phyloP scores from a whole-genome alignment of 352 stramenopile species.

The Thalassiosira gravida region DNA sequence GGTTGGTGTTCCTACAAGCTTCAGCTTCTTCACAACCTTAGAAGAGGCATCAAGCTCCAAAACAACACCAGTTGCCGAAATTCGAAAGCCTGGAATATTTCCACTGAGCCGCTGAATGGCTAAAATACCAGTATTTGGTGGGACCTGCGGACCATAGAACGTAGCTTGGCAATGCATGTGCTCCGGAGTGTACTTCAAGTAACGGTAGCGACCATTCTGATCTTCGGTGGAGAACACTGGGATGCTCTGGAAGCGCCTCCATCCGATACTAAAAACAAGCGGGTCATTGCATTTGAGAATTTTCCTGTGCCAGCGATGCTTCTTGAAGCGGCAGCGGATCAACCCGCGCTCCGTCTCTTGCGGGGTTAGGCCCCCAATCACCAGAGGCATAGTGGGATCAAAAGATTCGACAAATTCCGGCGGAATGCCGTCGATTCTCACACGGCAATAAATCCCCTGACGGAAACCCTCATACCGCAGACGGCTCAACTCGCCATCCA shows the following conservation, averaged over 20 bases:
- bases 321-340: conserved; percentile 96
- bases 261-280: conserved; percentile 97
- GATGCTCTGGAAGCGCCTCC: conserved; percentile 97
- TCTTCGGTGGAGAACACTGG: conserved; percentile 98
- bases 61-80: conserved; percentile 95
- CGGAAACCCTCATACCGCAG: conserved; percentile 93
- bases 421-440: conserved; percentile 93
- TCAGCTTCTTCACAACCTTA: conserved; percentile 99
- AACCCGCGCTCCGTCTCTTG: conserved; percentile 94
- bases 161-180: conserved; percentile 99
- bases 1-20: conserved; percentile 96
- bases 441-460: conserved; percentile 95
- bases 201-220: conserved; percentile 91
- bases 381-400: conserved; percentile 88
- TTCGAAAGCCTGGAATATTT: conserved; percentile 93
- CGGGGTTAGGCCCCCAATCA: conserved; percentile 93
- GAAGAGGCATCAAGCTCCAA: conserved; percentile 97
- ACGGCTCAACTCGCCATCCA: conserved; percentile 91
- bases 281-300: conserved; percentile 97
- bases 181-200: conserved; percentile 99
- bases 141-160: conserved; percentile 94
- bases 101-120: conserved; percentile 95
- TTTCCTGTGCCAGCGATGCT: conserved; percentile 98
- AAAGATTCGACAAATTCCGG: conserved; percentile 95
- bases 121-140: conserved; percentile 96